Base-by-base conservation (phyloP, 305 asterid species). In the Solanum hybrid region DNA sequence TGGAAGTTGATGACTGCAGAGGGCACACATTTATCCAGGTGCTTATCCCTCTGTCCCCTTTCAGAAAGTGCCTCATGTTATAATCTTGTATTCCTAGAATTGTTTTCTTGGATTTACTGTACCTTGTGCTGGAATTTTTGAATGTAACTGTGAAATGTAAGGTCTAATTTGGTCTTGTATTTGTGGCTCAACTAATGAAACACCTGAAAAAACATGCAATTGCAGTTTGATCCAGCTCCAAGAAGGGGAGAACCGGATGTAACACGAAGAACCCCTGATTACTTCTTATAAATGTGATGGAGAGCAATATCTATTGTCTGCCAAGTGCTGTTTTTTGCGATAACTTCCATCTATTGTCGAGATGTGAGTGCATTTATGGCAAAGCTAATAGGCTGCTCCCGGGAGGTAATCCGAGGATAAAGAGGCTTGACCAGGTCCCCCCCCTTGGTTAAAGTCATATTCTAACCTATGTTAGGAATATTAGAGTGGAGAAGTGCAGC, bases 11-110 rank as follows among this genome's bases (percentile, higher is more conserved):
- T 93, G 99, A 97, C 93, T 91, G 95, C 94, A 93, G 95, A 91
- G 98, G 94, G 89, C 98, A 95, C 89, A 97, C 98, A 31, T 97
- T 97, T 89, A 97, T 95, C 91, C 99, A 97, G 99, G 99, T 97
- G 84, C 74, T 79, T 82, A 86, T 89, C 91, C 88, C 78, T 61
- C 90, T 85, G 88, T 80, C 79, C 73, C 83, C 87, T 42, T 82
- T 42, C 71, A 83, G 28, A 28, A 28, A 42, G 33, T 42, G 73
- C 87, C 20, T 83, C 42, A 18, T 77, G 71, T 33, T 18, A 83
- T 51, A 46, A 29, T 83, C 88, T 46, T 51, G 39, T 51, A 51
- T 84, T 20, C 12, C 42, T 46, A 26, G 28, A 84, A 51, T 9
- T 84, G 74, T 20, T 64, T 84, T 83, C 33, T 20, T 78, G 20